Evolutionary conservation across 805 yeast species (phyloP), one percentile per base, ranked within the genome.

Genomic region (Nakazawaea anatomiae): DNA sequence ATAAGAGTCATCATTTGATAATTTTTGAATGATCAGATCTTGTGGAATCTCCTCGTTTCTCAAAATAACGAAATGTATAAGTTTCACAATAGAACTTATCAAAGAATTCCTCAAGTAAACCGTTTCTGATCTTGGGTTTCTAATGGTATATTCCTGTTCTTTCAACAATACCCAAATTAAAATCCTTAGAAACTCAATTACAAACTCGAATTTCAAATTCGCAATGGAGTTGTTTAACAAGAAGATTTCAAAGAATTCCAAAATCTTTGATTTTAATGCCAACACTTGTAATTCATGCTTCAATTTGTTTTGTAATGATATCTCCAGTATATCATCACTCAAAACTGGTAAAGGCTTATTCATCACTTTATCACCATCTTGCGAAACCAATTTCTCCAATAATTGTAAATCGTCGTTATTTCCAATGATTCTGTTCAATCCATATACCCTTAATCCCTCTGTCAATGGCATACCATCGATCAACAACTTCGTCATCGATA

Each of bases 361-460:
- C 8, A 29, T 9, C 14, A 7, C 35, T 11, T 36, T n/a, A 18
- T 7, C 40, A 30, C 50, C n/a, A 30, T 54, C 43, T 6, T 52
- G 18, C 1, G 82, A 78, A 4, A 79, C 65, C 3, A 77, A 60
- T 31, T 67, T 61, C 25, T 74, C 74, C 35, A 83, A 57, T 18
- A 77, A 67, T 10, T 54, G 55, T 31, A 71, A 65, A 57, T 76
- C 79, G 1, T 55, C 50, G 53, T 77, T 79, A 55, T 78, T 76
- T 0, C 88, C 88, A 32, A 79, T 48, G 4, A 71, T 54, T 52
- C 84, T 60, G 59, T 79, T 82, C 44, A 83, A 63, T 0, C 88
- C 87, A 56, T 68, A 77, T 44, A 79, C 67, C 57, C 71, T 65
- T 57, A 77, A 72, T 52, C 71, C 75, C 4, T 64, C 65, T 41